Base-by-base conservation (phyloP, 176 grass and related monocot genomes). In the Rhipidocladum racemiflorum region DNA sequence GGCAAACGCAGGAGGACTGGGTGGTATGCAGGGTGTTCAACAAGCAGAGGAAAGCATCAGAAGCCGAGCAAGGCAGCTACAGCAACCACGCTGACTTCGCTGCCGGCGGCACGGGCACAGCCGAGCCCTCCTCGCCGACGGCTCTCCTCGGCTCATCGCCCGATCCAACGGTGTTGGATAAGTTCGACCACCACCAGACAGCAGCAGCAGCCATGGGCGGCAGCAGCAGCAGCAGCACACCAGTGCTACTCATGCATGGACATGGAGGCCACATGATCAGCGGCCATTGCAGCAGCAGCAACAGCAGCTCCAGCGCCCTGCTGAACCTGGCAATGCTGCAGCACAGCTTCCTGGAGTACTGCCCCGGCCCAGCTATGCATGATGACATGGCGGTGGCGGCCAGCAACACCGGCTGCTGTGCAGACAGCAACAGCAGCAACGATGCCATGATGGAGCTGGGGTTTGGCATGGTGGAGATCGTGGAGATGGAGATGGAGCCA, bases 21-120 rank as follows among this genome's bases (percentile, higher is more conserved):
- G 87, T 94, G 40, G 78, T 94, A 8, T 91, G 92, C 35, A 86
- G 89, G 50, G 92, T 94, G 60, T 90, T 91, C 56, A 40, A 94
- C 85, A 94, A 91, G 40, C 40, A 43, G 73, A 71, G 9, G 12
- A 88, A 87, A 70, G 66, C 62, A 27, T 68, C 72, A 44, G 80
- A 84, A 38, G 13, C 25, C 4, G 74, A 77, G 67, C 65, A 82
- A 7, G 56, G 61, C 3, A 28, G 63, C 20, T n/a, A 9, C 49
- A 39, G 51, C 6, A 61, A 38, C 15, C 46, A 63, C 14, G 13
- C 25, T 7, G 7, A 10, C 27, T 30, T 30, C 32, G 10, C 61
- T 60, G 21, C 25, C 77, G 29, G 60, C 34, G 5, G 60, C 34
- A 5, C 38, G 23, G 43, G 45, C n/a, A 3, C 54, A 20, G 51